Evolutionary conservation across 2,329 filamentous ascomycete species (phyloP), one percentile per base, ranked within the genome.

Genomic region (Colletotrichum sp.): DNA sequence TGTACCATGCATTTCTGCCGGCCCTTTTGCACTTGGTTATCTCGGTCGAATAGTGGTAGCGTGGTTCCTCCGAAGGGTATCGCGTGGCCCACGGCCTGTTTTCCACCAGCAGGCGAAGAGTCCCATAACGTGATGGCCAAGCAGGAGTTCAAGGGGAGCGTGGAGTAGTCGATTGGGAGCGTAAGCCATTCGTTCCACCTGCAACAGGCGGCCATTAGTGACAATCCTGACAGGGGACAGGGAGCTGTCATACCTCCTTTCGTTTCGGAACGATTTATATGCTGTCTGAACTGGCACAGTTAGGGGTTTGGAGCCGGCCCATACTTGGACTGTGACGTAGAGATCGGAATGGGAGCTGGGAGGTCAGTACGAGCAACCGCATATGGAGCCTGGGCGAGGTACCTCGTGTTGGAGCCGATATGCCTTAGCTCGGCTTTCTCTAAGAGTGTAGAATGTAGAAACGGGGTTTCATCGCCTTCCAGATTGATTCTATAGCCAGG

Each of bases 181-280:
- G 94, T 92, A 32, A 99, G 91, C 97, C 98, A 99, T 87, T 99
- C 96, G 83, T 98, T 98, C 97, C 97, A 98, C 82, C 92, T 93
- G 75, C 81, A 80, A 34, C 74, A 39, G 22, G 9, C 19, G 32
- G 75, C 62, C 71, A 78, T 80, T 29, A 76, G 73, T 25, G 27
- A 8, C 3, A 11, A 49, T 62, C 61, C 49, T 6, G 71, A 36
- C n/a, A 6, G 16, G 15, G 39, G 32, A 22, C 65, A 55, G 27
- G 15, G 3, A 49, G 11, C 8, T 8, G 44, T 71, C 83, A 69
- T 79, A 93, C 89, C 88, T 91, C 86, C 93, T 87, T 81, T 94
- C 92, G 44, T 90, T 91, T 82, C 96, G 95, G 83, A 99, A 99
- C 9, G 95, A 88, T 82, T 96, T 98, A 86, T 99, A 99, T 29